Evolutionary conservation across 2,329 filamentous ascomycete genomes (phyloP).

Genomic region (Beauveria scarabaeidicola): DNA sequence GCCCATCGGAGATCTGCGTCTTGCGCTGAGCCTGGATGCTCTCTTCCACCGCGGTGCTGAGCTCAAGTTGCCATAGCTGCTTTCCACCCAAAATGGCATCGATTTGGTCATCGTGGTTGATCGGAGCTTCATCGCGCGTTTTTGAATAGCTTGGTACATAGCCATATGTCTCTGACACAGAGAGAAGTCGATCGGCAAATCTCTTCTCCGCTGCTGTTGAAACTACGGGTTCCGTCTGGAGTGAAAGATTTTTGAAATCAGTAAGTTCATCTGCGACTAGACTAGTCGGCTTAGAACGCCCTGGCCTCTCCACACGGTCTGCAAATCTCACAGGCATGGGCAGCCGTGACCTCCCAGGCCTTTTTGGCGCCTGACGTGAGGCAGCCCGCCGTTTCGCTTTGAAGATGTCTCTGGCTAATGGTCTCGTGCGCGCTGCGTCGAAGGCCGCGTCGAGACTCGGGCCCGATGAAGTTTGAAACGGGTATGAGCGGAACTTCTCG

Average conservation of each 20-base stretch:
- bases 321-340: slow-evolving; percentile 7
- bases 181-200: background rate
- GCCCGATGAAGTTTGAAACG: background rate
- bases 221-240: background rate
- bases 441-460: background rate
- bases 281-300: background rate
- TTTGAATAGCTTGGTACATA: background rate
- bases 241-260: background rate
- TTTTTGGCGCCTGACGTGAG: background rate
- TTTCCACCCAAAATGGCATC: slow-evolving; percentile 4
- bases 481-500: background rate
- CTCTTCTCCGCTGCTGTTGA: background rate
- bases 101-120: slow-evolving; percentile 2
- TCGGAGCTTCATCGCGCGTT: background rate
- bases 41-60: background rate
- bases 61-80: slow-evolving; percentile 1
- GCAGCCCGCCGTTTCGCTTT: background rate
- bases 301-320: background rate
- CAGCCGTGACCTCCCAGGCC: background rate
- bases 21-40: slow-evolving; percentile 3
- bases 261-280: background rate
- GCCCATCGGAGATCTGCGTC: background rate
- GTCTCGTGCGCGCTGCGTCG: background rate
- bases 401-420: background rate
- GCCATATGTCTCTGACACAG: background rate